These are phyloP conservation scores for Xylaria sp. DNA, from an alignment of 495 filamentous ascomycete genomes.

Conservation along the genomic window DNA sequence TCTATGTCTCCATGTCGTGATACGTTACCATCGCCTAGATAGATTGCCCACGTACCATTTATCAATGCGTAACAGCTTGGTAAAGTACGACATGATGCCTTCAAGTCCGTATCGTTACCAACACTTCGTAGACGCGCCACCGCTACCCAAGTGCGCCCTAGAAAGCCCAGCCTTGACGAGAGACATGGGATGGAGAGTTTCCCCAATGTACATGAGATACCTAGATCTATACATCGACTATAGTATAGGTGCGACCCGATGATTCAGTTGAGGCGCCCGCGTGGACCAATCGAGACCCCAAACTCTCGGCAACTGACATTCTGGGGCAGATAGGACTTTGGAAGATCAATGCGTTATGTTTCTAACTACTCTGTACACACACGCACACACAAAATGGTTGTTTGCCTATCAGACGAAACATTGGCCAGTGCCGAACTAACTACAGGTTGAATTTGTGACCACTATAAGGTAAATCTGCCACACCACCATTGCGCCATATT, in stretches of 20 bases:
- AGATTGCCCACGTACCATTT: conserved; percentile 7
- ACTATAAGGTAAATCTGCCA: conserved; percentile 11
- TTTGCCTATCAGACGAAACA: not conserved
- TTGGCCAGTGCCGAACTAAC: not conserved
- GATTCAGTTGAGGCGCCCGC: conserved; percentile 6
- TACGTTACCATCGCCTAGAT: conserved; percentile 23
- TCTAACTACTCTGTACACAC: not conserved
- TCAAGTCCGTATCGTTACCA: not conserved
- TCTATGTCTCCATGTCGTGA: conserved; percentile 19
- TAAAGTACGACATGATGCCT: not conserved
- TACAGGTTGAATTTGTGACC: not conserved
- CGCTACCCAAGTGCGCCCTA: not conserved
- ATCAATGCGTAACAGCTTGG: not conserved
- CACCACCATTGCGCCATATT: conserved; percentile 23
- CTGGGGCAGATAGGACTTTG: conserved; percentile 11
- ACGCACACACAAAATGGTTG: too few species aligned
- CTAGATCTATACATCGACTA: conserved; percentile 11
- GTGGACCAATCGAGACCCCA: conserved; percentile 21
- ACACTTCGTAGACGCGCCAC: not conserved
- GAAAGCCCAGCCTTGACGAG: not conserved
- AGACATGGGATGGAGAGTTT: not conserved
- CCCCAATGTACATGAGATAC: not conserved
- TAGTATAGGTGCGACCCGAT: not conserved
- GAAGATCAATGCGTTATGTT: not conserved
- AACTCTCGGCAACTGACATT: not conserved